These are phyloP conservation scores for Truncatella angustata DNA, from an alignment of 2,329 filamentous ascomycete genomes.

Conservation along the genomic window DNA sequence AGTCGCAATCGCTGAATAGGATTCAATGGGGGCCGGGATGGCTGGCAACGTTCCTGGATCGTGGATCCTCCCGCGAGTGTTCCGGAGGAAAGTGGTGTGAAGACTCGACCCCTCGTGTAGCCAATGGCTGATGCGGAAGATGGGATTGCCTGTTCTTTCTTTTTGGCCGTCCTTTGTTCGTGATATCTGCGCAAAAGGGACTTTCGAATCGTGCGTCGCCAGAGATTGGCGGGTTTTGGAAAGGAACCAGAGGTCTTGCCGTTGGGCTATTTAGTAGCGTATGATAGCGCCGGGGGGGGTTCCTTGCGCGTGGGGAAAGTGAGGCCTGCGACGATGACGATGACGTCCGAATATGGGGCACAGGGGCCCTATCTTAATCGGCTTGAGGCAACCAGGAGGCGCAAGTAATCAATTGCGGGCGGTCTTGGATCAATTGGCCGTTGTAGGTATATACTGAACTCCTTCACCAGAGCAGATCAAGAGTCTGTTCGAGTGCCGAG, in stretches of 20 bases:
- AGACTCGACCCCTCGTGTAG: no score
- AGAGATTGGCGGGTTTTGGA: not conserved
- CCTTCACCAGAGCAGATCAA: no score
- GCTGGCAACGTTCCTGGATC: no score
- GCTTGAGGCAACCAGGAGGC: not conserved
- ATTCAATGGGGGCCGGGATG: no score
- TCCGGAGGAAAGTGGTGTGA: no score
- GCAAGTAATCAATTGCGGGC: not conserved
- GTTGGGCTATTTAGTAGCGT: not conserved
- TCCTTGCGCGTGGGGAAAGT: slow-evolving; percentile 6
- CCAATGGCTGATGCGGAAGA: no score
- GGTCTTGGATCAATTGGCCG: not conserved
- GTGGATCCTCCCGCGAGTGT: no score
- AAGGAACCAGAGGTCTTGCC: not conserved
- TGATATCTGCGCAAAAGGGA: no score
- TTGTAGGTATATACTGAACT: not conserved
- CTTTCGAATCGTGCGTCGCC: not conserved
- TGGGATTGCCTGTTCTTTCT: no score
- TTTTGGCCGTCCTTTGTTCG: no score
- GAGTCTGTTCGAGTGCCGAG: not conserved
- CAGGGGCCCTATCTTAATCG: not conserved
- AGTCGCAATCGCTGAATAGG: no score
- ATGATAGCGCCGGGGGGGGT: not conserved
- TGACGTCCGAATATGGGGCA: slow-evolving; percentile 2
- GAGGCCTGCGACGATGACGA: not conserved